phyloP scores from a whole-genome alignment of 306 rosid species.

The Fragaria ananassa region DNA sequence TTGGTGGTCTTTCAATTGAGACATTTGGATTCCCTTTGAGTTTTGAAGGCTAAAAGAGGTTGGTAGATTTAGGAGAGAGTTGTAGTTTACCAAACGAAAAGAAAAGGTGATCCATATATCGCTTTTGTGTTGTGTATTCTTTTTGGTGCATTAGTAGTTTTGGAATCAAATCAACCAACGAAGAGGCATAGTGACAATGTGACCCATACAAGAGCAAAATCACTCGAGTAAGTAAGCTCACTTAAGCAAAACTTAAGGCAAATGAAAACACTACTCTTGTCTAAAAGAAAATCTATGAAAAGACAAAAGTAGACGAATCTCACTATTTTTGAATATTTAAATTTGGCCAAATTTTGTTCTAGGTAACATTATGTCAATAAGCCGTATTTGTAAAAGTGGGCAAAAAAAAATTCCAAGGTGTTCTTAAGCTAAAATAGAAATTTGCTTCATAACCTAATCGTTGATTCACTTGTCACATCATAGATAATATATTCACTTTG shows the following conservation, averaged over 20 bases:
- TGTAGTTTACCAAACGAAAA: conserved; percentile 14
- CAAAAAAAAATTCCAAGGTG: background rate
- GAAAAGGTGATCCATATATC: background rate
- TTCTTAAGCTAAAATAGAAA: background rate
- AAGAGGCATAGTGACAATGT: background rate
- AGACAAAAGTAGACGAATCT: background rate
- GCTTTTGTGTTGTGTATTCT: background rate
- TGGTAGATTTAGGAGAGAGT: conserved; percentile 1
- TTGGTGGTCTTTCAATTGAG: conserved; percentile 11
- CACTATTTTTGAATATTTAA: background rate
- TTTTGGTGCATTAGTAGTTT: background rate
- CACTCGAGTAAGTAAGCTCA: background rate
- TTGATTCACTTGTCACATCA: background rate
- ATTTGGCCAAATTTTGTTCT: background rate
- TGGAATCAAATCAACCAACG: background rate
- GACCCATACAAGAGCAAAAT: background rate
- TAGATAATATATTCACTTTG: background rate
- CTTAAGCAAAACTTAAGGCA: background rate
- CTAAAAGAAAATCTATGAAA: background rate
- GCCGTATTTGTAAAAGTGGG: background rate
- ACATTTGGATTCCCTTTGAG: background rate
- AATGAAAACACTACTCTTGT: background rate
- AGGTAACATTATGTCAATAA: conserved; percentile 15
- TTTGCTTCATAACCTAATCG: background rate
- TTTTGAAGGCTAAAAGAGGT: conserved; percentile 3